phyloP scores from a whole-genome alignment of 768 basidiomycete genomes.

The Phanerochaete carnosa region DNA sequence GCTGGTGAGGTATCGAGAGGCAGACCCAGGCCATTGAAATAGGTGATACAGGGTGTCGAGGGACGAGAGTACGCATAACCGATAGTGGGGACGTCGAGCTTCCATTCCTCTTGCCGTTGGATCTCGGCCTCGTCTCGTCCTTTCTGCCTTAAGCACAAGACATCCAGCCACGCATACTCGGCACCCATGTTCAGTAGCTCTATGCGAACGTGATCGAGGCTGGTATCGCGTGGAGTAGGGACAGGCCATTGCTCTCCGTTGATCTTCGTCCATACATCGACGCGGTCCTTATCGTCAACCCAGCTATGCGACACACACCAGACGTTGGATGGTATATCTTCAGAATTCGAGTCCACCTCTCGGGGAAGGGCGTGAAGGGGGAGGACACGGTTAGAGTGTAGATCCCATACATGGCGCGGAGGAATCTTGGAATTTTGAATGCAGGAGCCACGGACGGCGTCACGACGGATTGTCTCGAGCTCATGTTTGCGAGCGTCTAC shows the following conservation, averaged over 20 bases:
- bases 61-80: neutral
- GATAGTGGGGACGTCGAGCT: neutral
- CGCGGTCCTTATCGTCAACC: neutral
- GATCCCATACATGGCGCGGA: neutral
- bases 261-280: neutral
- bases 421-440: neutral
- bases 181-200: neutral
- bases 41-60: neutral
- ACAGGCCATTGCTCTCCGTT: neutral
- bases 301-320: neutral
- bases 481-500: neutral
- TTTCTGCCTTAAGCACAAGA: neutral
- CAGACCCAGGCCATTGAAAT: neutral
- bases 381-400: neutral
- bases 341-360: too few species aligned
- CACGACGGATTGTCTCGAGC: neutral
- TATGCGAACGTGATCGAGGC: neutral
- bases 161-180: neutral
- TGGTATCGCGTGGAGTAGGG: neutral
- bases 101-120: neutral
- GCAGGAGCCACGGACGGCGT: neutral
- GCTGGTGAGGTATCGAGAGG: neutral
- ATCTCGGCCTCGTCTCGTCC: neutral
- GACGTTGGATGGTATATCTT: neutral
- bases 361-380: neutral